Percentiles rank a stretch among this genome's conserved stretches.
Conservation (phyloP, 2,329 filamentous ascomycete genomes). For the Colletotrichum eleusines region DNA sequence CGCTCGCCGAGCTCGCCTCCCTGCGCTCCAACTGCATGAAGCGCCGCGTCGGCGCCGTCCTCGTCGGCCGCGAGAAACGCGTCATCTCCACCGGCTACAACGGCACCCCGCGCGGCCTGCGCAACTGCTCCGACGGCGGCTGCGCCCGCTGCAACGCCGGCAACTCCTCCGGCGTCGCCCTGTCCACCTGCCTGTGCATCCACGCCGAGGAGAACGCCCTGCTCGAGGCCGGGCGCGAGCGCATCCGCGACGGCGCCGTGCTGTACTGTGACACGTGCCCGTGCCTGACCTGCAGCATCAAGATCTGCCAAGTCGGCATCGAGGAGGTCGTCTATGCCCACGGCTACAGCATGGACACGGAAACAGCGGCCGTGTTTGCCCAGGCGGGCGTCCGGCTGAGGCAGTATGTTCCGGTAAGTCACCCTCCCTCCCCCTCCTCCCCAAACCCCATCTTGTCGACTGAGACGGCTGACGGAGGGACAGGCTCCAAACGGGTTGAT, state of each 20-base stretch:
- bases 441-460: not conserved
- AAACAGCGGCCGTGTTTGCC: constrained; percentile 84
- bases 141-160: constrained; percentile 89
- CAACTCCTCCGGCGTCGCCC: constrained; percentile 74
- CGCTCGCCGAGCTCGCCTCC: constrained; percentile 90
- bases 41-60: constrained; percentile 91
- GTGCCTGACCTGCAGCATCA: constrained; percentile 97
- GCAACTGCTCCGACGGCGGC: constrained; percentile 93
- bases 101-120: constrained; percentile 89
- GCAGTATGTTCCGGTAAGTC: constrained; percentile 86
- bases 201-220: constrained; percentile 98
- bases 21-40: constrained; percentile 98
- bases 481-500: constrained; percentile 75
- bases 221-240: constrained; percentile 91
- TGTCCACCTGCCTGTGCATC: constrained; percentile 94
- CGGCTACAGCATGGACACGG: constrained; percentile 92
- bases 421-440: not conserved
- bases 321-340: constrained; percentile 95
- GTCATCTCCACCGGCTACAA: constrained; percentile 98
- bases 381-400: constrained; percentile 87
- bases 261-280: constrained; percentile 97
- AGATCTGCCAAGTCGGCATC: constrained; percentile 97
- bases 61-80: constrained; percentile 82
- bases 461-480: constrained; percentile 27
- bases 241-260: constrained; percentile 84